Conservation (phyloP, 73 alveolate species). For the Tetrahymena borealis region DNA sequence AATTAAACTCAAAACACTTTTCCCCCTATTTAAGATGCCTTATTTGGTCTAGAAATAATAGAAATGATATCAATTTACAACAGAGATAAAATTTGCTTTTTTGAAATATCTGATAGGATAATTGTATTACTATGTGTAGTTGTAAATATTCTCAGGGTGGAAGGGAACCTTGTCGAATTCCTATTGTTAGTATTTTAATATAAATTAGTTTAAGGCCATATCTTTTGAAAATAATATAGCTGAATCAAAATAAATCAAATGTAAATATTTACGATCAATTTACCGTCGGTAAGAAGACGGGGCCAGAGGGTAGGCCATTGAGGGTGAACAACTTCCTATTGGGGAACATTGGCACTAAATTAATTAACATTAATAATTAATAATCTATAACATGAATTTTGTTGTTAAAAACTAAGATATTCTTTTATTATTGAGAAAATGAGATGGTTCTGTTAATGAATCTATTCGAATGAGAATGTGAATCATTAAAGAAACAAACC, state of each 20-base stretch:
- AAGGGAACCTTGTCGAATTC: constrained; percentile 30
- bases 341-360: constrained; percentile 24
- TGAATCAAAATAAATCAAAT: neutral
- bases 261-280: constrained; percentile 15
- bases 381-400: constrained; percentile 40
- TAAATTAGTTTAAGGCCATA: neutral
- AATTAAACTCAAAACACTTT: too few relatives aligned
- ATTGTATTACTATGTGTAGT: constrained; percentile 18
- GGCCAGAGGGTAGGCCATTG: constrained; percentile 63
- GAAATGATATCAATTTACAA: neutral
- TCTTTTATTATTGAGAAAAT: constrained; percentile 34
- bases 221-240: neutral
- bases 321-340: constrained; percentile 50
- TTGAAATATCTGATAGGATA: neutral
- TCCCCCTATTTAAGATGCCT: too few relatives aligned
- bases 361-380: neutral
- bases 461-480: constrained; percentile 2
- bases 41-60: neutral
- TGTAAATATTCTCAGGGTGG: constrained; percentile 36
- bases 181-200: neutral
- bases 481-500: too few relatives aligned
- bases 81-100: neutral
- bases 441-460: neutral
- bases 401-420: constrained; percentile 48
- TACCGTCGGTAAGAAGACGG: constrained; percentile 52